phyloP scores from a whole-genome alignment of 2,329 filamentous ascomycete species.

The Pyrenophora seminiperda region DNA sequence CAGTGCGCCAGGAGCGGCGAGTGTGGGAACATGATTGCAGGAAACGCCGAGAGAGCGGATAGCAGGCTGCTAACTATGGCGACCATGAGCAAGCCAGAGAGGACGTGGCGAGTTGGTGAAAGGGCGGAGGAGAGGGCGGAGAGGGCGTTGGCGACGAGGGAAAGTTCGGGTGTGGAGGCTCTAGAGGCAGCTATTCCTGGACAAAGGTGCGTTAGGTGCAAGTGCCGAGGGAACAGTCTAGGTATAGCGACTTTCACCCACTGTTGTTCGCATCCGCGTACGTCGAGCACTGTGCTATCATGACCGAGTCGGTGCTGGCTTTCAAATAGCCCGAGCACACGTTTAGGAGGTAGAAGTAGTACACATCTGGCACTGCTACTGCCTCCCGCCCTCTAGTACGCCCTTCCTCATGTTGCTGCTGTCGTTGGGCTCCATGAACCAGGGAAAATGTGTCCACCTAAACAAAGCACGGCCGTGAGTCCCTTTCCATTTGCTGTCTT shows the following conservation, averaged over 20 bases:
- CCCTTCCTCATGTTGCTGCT: too few relatives aligned
- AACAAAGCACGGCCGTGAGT: neutral
- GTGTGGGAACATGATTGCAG: conserved; percentile 27
- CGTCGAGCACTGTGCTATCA: neutral
- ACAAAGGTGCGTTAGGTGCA: neutral
- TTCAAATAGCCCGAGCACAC: neutral
- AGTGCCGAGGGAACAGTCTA: neutral
- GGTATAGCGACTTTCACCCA: neutral
- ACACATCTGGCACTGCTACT: neutral
- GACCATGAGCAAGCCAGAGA: conserved; percentile 29
- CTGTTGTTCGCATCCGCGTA: neutral
- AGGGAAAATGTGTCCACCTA: neutral
- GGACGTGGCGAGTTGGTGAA: conserved; percentile 11
- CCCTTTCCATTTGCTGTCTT: neutral
- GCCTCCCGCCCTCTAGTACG: too few relatives aligned
- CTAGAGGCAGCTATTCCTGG: neutral
- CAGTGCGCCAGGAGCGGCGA: conserved; percentile 30
- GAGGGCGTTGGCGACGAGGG: neutral
- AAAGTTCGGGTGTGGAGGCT: neutral
- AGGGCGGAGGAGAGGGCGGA: too few relatives aligned
- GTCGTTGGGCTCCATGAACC: neutral
- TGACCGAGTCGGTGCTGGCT: neutral
- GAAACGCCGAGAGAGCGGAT: conserved; percentile 15
- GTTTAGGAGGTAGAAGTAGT: conserved; percentile 4
- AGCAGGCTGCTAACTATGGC: conserved; percentile 20